These are phyloP conservation scores for Gelatoporia subvermispora DNA, from an alignment of 768 basidiomycete species.

Conservation along the genomic window DNA sequence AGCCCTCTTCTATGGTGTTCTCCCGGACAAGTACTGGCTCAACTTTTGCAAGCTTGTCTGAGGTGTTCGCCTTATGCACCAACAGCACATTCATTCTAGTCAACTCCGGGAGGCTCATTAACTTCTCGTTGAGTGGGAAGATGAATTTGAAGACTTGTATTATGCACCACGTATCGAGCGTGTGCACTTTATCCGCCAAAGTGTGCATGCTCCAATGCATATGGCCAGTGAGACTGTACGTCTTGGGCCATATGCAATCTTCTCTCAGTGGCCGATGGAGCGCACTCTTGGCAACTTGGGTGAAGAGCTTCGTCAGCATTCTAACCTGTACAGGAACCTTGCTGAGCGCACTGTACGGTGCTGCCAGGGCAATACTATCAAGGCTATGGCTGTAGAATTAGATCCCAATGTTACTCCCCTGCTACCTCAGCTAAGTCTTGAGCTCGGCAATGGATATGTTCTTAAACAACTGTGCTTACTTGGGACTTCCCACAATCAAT, in stretches of 20 bases:
- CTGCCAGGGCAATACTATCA: slow-evolving; percentile 18
- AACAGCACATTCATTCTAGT: slow-evolving; percentile 5
- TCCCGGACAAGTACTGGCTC: slow-evolving; percentile 19
- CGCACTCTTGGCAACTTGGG: slow-evolving; percentile 21
- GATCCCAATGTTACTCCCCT: slow-evolving; percentile 6
- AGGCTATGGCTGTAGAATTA: slow-evolving; percentile 18
- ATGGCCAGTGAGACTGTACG: slow-evolving; percentile 17
- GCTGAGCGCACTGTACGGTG: slow-evolving; percentile 13
- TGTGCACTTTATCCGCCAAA: slow-evolving; percentile 31
- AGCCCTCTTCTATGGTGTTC: slow-evolving; percentile 19
- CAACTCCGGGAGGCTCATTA: slow-evolving; percentile 20
- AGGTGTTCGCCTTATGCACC: slow-evolving; percentile 19
- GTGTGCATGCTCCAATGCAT: slow-evolving; percentile 30
- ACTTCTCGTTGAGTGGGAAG: slow-evolving; percentile 20
- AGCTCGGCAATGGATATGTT: slow-evolving; percentile 20
- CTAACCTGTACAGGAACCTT: slow-evolving; percentile 22
- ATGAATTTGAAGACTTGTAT: slow-evolving; percentile 33
- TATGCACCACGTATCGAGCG: slow-evolving; percentile 19
- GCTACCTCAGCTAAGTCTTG: slow-evolving; percentile 5
- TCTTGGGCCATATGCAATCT: slow-evolving; percentile 10
- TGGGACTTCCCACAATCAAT: too few relatives aligned
- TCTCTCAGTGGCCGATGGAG: slow-evolving; percentile 22
- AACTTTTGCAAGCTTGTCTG: slow-evolving; percentile 25
- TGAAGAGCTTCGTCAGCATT: slow-evolving; percentile 21
- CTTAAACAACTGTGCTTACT: too few relatives aligned